Conservation (phyloP, 192 early-diverging fungal genomes). For the Cetraspora pellucida region DNA sequence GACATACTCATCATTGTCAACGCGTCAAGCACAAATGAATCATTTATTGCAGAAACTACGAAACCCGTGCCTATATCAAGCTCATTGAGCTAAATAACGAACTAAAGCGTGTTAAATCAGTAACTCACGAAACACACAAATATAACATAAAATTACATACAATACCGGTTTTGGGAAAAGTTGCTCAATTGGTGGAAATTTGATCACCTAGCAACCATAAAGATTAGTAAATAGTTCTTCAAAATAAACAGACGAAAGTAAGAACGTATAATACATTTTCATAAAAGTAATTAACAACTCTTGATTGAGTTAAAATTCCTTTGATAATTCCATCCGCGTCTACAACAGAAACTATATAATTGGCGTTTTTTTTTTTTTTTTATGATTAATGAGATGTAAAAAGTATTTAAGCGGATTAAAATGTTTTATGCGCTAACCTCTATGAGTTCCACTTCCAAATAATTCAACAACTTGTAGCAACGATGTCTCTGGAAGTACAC, state of each 20-base stretch:
- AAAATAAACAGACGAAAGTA: not conserved
- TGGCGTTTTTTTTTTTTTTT: no score
- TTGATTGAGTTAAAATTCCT: constrained; percentile 79
- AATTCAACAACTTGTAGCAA: constrained; percentile 70
- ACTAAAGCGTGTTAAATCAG: not conserved
- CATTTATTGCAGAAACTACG: constrained; percentile 55
- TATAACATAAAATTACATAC: not conserved
- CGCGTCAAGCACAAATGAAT: constrained; percentile 66
- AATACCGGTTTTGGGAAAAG: constrained; percentile 54
- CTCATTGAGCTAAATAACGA: constrained; percentile 45
- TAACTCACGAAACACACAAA: not conserved
- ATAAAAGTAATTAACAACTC: constrained; percentile 68
- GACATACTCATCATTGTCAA: constrained; percentile 62
- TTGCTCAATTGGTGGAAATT: constrained; percentile 47
- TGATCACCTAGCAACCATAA: constrained; percentile 1
- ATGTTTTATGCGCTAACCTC: constrained; percentile 45
- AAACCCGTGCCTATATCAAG: constrained; percentile 58
- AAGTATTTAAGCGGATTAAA: not conserved
- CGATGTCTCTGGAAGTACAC: constrained; percentile 74
- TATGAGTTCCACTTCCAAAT: constrained; percentile 76
- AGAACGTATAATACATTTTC: constrained; percentile 50
- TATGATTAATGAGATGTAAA: not conserved
- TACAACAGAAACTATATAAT: constrained; percentile 68
- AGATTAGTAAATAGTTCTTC: not conserved
- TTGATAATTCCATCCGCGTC: constrained; percentile 60